These are phyloP conservation scores for Asterella californica DNA, from an alignment of 225 moss, liverwort and hornwort genomes.

Conservation along the genomic window DNA sequence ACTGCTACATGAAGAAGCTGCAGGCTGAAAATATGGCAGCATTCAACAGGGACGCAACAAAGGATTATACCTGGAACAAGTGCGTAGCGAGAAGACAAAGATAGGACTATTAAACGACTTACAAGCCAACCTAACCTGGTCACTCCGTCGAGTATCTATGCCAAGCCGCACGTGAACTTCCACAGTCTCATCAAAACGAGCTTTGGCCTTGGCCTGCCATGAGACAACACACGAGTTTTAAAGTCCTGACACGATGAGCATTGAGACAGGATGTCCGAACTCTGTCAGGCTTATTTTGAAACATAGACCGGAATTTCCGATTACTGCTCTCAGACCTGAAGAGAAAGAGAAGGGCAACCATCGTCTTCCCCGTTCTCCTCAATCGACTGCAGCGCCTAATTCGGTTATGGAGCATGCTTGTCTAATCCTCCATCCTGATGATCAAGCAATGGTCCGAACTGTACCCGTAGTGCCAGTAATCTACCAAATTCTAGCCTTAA, in stretches of 20 bases:
- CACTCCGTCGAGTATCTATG: constrained; percentile 94
- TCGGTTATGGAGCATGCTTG: no score
- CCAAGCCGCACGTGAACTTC: constrained; percentile 95
- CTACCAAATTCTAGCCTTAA: neutral
- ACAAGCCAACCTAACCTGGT: constrained; percentile 52
- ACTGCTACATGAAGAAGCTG: neutral
- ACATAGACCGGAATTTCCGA: neutral
- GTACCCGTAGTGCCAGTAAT: neutral
- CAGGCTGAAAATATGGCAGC: neutral
- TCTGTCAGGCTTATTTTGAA: neutral
- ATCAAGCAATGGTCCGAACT: neutral
- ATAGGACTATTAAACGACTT: neutral
- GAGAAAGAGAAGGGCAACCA: no score
- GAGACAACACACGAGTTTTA: neutral
- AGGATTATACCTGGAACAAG: neutral
- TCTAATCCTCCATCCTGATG: no score
- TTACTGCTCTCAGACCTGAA: neutral
- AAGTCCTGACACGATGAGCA: neutral
- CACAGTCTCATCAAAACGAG: constrained; percentile 76
- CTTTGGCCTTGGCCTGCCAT: constrained; percentile 52
- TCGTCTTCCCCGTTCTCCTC: no score
- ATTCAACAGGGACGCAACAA: neutral
- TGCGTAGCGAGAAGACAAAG: neutral
- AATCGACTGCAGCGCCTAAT: no score
- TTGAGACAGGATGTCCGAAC: neutral